phyloP scores from a whole-genome alignment of 2,329 filamentous ascomycete species.

The Fusarium buxicola region DNA sequence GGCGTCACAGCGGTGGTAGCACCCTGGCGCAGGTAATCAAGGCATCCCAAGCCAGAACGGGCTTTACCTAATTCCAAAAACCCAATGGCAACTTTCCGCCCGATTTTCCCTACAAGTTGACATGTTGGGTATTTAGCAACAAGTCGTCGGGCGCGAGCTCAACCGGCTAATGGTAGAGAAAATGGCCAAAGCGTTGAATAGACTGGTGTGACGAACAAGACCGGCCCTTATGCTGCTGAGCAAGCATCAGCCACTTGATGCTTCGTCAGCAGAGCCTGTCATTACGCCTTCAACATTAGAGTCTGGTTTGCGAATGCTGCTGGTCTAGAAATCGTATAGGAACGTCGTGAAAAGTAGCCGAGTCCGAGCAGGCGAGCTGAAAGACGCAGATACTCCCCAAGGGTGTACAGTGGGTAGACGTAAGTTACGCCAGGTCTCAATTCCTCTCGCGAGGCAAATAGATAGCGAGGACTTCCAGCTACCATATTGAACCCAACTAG shows the following conservation, averaged over 20 bases:
- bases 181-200: slow-evolving; percentile 2
- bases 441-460: no score
- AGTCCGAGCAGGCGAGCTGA: neutral
- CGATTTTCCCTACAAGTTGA: neutral
- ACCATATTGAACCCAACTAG: slow-evolving; percentile 18
- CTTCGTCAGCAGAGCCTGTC: slow-evolving; percentile 27
- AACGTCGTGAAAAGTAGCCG: neutral
- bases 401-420: neutral
- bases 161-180: neutral
- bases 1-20: slow-evolving; percentile 4
- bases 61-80: slow-evolving; percentile 1
- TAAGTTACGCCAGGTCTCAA: no score
- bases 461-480: neutral
- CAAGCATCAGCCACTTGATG: slow-evolving; percentile 9
- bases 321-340: neutral
- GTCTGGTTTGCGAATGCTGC: neutral
- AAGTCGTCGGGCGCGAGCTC: neutral
- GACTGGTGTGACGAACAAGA: neutral
- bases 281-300: slow-evolving; percentile 1
- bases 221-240: slow-evolving; percentile 5
- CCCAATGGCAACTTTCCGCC: slow-evolving; percentile 1
- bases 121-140: neutral
- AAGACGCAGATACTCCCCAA: no score
- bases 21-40: neutral
- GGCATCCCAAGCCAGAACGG: neutral